A percentile compares a stretch with the other conserved stretches of the same genome.
Conservation (phyloP, 2,329 filamentous ascomycete genomes). For the Fusarium albidum region DNA sequence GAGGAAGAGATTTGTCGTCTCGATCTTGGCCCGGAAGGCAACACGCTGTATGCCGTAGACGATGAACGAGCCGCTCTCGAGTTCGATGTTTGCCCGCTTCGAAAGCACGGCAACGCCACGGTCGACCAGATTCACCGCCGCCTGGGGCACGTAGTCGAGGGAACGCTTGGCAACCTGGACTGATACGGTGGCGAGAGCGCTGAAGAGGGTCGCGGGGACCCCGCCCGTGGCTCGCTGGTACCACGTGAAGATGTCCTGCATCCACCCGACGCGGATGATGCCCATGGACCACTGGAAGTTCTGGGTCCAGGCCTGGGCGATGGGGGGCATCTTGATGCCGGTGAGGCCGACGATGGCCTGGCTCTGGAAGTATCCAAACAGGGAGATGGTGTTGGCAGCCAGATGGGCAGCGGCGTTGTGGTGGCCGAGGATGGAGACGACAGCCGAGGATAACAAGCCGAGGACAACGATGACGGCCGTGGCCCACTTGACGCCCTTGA, state of each 20-base stretch:
- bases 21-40: slow-evolving; percentile 85
- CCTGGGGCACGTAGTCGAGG: slow-evolving; percentile 47
- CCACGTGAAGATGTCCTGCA: slow-evolving; percentile 91
- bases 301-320: slow-evolving; percentile 92
- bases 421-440: slow-evolving; percentile 89
- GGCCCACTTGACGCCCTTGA: slow-evolving; percentile 86
- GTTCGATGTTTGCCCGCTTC: slow-evolving; percentile 63
- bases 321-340: slow-evolving; percentile 81
- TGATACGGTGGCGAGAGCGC: slow-evolving; percentile 75
- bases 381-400: slow-evolving; percentile 87
- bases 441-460: slow-evolving; percentile 82
- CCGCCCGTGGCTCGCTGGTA: slow-evolving; percentile 94
- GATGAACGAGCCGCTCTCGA: slow-evolving; percentile 63
- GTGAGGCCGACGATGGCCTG: slow-evolving; percentile 91
- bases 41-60: slow-evolving; percentile 89
- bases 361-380: slow-evolving; percentile 93
- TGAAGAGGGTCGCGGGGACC: slow-evolving; percentile 79
- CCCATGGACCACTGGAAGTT: slow-evolving; percentile 99
- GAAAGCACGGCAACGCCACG: slow-evolving; percentile 62
- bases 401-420: slow-evolving; percentile 95
- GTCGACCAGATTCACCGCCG: slow-evolving; percentile 55
- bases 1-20: slow-evolving; percentile 91
- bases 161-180: slow-evolving; percentile 79
- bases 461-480: slow-evolving; percentile 88
- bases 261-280: slow-evolving; percentile 83